Evolutionary conservation across 805 yeast species (phyloP).

Genomic region (Priceomyces carsonii): DNA sequence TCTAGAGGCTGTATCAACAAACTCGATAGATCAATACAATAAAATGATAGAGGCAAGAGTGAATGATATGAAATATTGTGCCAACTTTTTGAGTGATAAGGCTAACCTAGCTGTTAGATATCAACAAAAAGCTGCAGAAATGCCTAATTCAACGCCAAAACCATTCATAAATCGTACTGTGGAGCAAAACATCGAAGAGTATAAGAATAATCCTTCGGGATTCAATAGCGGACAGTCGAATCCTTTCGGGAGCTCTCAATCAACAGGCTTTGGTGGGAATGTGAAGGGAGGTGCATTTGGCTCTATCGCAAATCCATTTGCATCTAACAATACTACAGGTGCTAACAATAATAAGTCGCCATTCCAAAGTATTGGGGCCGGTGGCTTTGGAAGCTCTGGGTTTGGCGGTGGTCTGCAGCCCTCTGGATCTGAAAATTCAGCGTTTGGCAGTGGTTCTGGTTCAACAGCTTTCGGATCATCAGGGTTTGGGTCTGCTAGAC

Average conservation of each 20-base stretch:
- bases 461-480: conserved; percentile 8
- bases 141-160: conserved; percentile 17
- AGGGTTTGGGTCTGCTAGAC: too few species aligned
- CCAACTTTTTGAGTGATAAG: conserved; percentile 37
- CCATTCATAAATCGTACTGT: conserved; percentile 30
- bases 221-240: conserved; percentile 2
- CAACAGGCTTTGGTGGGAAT: conserved; percentile 7
- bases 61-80: conserved; percentile 48
- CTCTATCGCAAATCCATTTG: not conserved
- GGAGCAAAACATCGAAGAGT: conserved; percentile 27
- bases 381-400: conserved; percentile 14
- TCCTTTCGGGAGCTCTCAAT: conserved; percentile 6
- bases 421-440: conserved; percentile 11
- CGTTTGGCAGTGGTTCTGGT: conserved; percentile 8
- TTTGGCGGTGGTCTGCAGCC: conserved; percentile 9
- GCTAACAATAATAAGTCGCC: conserved; percentile 1
- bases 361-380: not conserved
- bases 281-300: not conserved
- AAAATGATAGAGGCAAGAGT: conserved; percentile 41
- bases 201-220: conserved; percentile 12
- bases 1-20: conserved; percentile 40
- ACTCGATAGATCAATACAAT: conserved; percentile 39
- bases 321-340: not conserved
- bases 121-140: conserved; percentile 46
- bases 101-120: conserved; percentile 56